These are phyloP conservation scores for Rhizopogon parksii DNA, from an alignment of 1,284 basidiomycete genomes.

Conservation along the genomic window DNA sequence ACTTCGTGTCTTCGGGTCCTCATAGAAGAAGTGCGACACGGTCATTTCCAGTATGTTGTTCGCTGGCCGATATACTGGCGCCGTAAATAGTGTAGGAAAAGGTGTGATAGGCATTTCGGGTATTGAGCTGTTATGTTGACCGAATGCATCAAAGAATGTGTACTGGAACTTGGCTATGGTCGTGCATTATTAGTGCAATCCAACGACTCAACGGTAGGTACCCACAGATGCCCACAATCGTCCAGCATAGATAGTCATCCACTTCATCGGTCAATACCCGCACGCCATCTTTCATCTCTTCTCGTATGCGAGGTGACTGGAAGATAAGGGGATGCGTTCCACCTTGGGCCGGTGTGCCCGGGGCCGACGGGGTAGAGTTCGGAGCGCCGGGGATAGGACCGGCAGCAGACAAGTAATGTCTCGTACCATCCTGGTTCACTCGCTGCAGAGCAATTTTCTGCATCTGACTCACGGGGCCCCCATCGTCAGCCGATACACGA, in stretches of 20 bases:
- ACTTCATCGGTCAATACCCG: constrained; percentile 75
- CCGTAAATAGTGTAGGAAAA: constrained; percentile 79
- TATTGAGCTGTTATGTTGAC: constrained; percentile 59
- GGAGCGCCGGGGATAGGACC: constrained; percentile 73
- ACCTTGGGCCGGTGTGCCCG: constrained; percentile 66
- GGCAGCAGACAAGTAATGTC: constrained; percentile 78
- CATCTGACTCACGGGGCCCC: constrained; percentile 91
- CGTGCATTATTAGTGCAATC: constrained; percentile 16
- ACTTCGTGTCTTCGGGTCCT: constrained; percentile 55
- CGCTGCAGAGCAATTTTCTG: constrained; percentile 91
- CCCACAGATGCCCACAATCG: constrained; percentile 91
- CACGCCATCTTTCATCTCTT: constrained; percentile 68
- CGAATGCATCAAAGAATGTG: constrained; percentile 88
- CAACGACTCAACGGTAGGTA: constrained; percentile 17
- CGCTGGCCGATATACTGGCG: constrained; percentile 67
- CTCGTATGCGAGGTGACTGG: constrained; percentile 64
- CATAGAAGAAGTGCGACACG: constrained; percentile 78
- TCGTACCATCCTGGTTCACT: constrained; percentile 70
- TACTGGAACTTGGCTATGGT: constrained; percentile 80
- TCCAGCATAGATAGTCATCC: constrained; percentile 93
- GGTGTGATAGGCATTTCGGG: constrained; percentile 80
- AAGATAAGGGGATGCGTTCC: constrained; percentile 75
- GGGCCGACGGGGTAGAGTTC: constrained; percentile 54
- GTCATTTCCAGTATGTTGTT: constrained; percentile 76
- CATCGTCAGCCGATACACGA: constrained; percentile 72